A percentile compares a stretch with the other conserved stretches of the same genome.
Evolutionary conservation across 2,329 filamentous ascomycete species (phyloP).

Genomic region (Elsinoe fawcettii): DNA sequence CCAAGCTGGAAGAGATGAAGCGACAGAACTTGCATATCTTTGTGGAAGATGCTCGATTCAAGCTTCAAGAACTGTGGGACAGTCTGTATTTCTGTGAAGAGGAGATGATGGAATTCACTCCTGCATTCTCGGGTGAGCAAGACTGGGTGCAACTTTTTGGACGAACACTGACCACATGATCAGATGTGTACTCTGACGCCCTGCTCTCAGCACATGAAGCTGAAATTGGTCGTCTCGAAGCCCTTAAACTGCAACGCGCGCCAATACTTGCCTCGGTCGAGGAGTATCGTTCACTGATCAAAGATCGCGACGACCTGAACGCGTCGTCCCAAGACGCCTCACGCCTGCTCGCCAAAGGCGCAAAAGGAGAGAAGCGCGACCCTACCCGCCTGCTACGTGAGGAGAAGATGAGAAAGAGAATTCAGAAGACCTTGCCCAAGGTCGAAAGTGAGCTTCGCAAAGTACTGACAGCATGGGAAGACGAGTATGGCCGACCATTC

Average conservation of each 20-base stretch:
- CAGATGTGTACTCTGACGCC: conserved; percentile 90
- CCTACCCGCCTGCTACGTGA: conserved; percentile 88
- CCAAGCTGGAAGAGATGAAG: conserved; percentile 83
- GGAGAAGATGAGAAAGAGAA: conserved; percentile 97
- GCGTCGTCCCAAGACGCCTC: conserved; percentile 92
- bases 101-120: conserved; percentile 97
- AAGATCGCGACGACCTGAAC: conserved; percentile 80
- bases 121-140: conserved; percentile 64
- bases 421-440: conserved; percentile 91
- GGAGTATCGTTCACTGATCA: conserved; percentile 70
- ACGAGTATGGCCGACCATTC: conserved; percentile 90
- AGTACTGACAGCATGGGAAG: conserved; percentile 78
- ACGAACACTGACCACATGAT: background rate
- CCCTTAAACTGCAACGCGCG: conserved; percentile 75
- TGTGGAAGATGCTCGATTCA: conserved; percentile 85
- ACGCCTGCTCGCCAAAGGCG: conserved; percentile 79
- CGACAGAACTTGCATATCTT: conserved; percentile 91
- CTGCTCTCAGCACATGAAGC: conserved; percentile 89
- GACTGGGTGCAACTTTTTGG: background rate
- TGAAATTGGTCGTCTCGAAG: conserved; percentile 75
- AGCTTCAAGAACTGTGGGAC: conserved; percentile 93
- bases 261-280: conserved; percentile 78
- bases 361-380: conserved; percentile 89
- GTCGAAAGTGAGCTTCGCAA: conserved; percentile 76
- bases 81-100: conserved; percentile 90